Percentiles rank a stretch among this genome's conserved stretches.
Evolutionary conservation across 2,329 filamentous ascomycete genomes (phyloP).

Genomic region (Zymoseptoria tritici): DNA sequence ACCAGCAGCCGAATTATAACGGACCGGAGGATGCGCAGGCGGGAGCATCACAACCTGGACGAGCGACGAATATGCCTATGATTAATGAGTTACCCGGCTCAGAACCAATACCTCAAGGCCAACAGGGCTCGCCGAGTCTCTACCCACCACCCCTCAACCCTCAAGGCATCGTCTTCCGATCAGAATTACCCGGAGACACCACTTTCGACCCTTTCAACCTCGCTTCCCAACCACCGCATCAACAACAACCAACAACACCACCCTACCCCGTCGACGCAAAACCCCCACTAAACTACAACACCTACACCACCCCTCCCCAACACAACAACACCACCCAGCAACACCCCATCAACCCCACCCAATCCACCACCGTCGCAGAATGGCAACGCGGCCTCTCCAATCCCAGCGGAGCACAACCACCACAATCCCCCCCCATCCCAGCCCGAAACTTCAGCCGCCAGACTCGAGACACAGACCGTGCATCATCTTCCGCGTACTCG

Average conservation of each 20-base stretch:
- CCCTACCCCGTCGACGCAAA: conserved; percentile 5
- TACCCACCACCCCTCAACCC: conserved; percentile 18
- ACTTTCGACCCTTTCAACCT: conserved; percentile 7
- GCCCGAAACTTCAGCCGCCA: background rate
- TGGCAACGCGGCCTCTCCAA: conserved; percentile 14
- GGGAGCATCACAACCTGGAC: conserved; percentile 12
- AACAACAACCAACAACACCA: conserved; percentile 3
- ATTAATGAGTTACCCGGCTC: conserved; percentile 37
- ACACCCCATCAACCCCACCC: conserved; percentile 7
- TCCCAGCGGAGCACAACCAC: background rate
- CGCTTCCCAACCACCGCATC: conserved; percentile 14
- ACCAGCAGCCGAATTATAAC: conserved; percentile 22
- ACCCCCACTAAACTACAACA: conserved; percentile 9
- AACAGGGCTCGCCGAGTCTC: conserved; percentile 16
- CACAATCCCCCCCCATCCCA: background rate
- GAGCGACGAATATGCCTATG: conserved; percentile 21
- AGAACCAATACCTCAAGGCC: conserved; percentile 26
- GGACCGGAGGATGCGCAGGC: conserved; percentile 18
- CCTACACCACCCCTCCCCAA: conserved; percentile 7
- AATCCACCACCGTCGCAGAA: conserved; percentile 9
- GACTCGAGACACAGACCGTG: background rate
- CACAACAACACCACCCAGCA: conserved; percentile 8
- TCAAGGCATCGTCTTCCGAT: conserved; percentile 17
- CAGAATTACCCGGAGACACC: conserved; percentile 25
- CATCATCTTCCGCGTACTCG: conserved; percentile 1